phyloP scores from a whole-genome alignment of 2,329 filamentous ascomycete species.

The Colletotrichum magnum region DNA sequence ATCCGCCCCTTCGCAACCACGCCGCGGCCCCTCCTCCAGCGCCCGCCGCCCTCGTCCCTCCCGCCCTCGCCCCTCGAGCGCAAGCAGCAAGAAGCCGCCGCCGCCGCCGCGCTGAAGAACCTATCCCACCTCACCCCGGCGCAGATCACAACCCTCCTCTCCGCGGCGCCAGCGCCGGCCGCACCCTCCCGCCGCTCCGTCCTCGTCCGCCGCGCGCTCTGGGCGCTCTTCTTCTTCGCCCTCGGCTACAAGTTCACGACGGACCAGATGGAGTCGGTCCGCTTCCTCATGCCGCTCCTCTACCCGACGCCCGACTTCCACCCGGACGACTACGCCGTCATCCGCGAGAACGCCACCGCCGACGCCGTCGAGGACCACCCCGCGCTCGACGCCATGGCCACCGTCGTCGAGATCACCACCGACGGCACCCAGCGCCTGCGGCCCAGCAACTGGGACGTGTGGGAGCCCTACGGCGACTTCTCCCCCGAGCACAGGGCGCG shows the following conservation, averaged over 20 bases:
- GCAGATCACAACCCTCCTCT: conserved; percentile 41
- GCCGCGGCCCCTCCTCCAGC: conserved; percentile 2
- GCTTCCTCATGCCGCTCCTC: conserved; percentile 28
- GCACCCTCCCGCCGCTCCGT: conserved; percentile 23
- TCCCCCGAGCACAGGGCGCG: background rate
- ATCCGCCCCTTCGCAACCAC: conserved; percentile 32
- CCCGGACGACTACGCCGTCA: background rate
- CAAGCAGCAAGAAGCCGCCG: conserved; percentile 19
- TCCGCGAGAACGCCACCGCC: conserved; percentile 18
- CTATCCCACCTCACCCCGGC: conserved; percentile 40
- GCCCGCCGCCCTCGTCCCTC: conserved; percentile 8
- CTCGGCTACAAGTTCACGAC: conserved; percentile 29
- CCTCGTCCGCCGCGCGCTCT: conserved; percentile 25
- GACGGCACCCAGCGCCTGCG: background rate
- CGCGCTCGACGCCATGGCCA: conserved; percentile 14
- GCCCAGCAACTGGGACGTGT: conserved; percentile 22
- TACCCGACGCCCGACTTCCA: conserved; percentile 8
- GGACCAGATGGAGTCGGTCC: conserved; percentile 15
- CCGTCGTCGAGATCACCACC: background rate
- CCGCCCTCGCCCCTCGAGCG: background rate
- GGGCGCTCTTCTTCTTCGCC: conserved; percentile 35
- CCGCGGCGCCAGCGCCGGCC: conserved; percentile 11
- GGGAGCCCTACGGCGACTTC: conserved; percentile 32
- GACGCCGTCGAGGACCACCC: conserved; percentile 9
- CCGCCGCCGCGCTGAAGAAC: conserved; percentile 36